phyloP scores from a whole-genome alignment of 176 grass and related monocot genomes.

The Oryza meyeriana region DNA sequence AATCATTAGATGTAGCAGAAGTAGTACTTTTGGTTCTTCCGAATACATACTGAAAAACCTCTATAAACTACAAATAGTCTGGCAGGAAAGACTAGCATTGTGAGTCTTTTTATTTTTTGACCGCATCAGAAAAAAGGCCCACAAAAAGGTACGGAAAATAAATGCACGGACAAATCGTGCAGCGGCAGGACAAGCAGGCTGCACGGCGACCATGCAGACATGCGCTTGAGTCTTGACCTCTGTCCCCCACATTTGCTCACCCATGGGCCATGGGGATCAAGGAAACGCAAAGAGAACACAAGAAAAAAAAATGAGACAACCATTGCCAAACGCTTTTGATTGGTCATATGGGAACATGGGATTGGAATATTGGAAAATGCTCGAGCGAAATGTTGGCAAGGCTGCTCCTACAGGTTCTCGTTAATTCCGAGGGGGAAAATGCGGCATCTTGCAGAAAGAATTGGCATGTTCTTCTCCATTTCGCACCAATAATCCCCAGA shows the following conservation, averaged over 20 bases:
- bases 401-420: neutral
- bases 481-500: neutral
- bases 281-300: neutral
- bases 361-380: neutral
- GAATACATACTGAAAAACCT: neutral
- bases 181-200: constrained; percentile 7
- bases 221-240: neutral
- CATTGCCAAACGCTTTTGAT: neutral
- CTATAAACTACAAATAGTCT: constrained; percentile 11
- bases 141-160: constrained; percentile 31
- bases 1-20: constrained; percentile 45
- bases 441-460: neutral
- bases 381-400: neutral
- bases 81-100: constrained; percentile 12
- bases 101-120: neutral
- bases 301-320: neutral
- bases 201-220: constrained; percentile 26
- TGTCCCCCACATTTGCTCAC: neutral
- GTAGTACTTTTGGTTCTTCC: neutral
- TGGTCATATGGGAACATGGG: neutral
- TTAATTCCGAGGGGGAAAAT: neutral
- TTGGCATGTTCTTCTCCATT: neutral
- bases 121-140: constrained; percentile 26
- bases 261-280: neutral
- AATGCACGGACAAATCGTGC: neutral